These are phyloP conservation scores for Aspergillus saccharolyticus DNA, from an alignment of 495 filamentous ascomycete genomes.

Conservation along the genomic window DNA sequence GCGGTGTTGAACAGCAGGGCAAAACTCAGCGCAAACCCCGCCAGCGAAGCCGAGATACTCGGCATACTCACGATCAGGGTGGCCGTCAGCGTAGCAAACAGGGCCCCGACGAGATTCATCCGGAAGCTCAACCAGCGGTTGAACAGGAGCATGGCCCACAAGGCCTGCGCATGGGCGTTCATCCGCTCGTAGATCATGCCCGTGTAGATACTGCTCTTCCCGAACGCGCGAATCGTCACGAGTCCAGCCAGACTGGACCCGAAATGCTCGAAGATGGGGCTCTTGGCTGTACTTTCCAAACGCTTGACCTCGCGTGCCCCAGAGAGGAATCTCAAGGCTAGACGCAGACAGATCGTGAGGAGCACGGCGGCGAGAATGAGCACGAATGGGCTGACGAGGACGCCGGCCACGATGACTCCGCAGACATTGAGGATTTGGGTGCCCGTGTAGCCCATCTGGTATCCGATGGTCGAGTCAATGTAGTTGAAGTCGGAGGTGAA, in stretches of 20 bases:
- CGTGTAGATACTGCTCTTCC: slow-evolving; percentile 33
- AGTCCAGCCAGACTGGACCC: slow-evolving; percentile 65
- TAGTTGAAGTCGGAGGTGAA: slow-evolving; percentile 74
- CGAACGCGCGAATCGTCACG: slow-evolving; percentile 70
- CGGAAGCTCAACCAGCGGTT: background rate
- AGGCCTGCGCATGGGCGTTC: slow-evolving; percentile 69
- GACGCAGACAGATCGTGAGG: slow-evolving; percentile 29
- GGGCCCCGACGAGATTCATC: background rate
- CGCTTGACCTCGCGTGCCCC: slow-evolving; percentile 74
- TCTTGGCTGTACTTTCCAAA: slow-evolving; percentile 66
- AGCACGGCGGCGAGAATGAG: slow-evolving; percentile 14
- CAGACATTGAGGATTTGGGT: slow-evolving; percentile 15
- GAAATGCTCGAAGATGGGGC: slow-evolving; percentile 74
- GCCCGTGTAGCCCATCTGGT: slow-evolving; percentile 16
- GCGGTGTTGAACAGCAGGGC: slow-evolving; percentile 37
- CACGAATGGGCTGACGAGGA: slow-evolving; percentile 30
- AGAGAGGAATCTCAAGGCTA: slow-evolving; percentile 50
- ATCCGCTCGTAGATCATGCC: slow-evolving; percentile 34
- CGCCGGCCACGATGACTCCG: slow-evolving; percentile 29
- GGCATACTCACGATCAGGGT: slow-evolving; percentile 29
- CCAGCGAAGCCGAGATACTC: slow-evolving; percentile 59
- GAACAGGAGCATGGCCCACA: slow-evolving; percentile 54
- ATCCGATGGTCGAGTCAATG: slow-evolving; percentile 60
- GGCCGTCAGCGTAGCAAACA: background rate
- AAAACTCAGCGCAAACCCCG: slow-evolving; percentile 63